phyloP scores from a whole-genome alignment of 805 yeast species.

The Candida nemodendra region DNA sequence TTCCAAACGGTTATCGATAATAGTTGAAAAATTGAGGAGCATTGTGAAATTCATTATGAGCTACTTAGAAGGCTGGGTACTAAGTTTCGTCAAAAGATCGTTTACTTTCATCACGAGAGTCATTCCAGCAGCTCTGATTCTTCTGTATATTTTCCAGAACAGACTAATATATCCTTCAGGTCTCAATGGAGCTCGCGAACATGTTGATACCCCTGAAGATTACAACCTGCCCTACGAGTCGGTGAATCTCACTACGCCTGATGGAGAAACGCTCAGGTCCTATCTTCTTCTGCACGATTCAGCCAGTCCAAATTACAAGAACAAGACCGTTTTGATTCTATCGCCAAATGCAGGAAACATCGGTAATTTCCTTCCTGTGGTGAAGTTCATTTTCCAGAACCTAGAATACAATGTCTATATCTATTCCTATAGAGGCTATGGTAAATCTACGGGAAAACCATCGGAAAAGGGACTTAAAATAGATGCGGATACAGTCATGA shows the following conservation, averaged over 20 bases:
- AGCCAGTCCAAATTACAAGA: constrained; percentile 37
- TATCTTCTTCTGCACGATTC: constrained; percentile 56
- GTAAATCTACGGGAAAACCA: constrained; percentile 73
- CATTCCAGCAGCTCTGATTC: no score
- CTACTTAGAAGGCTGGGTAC: no score
- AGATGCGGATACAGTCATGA: constrained; percentile 75
- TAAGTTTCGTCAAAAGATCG: constrained; percentile 44
- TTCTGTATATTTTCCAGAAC: constrained; percentile 61
- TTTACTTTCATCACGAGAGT: no score
- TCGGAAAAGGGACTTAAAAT: constrained; percentile 74
- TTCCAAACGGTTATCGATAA: no score
- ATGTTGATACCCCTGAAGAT: constrained; percentile 75
- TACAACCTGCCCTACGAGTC: constrained; percentile 67
- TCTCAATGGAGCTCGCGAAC: constrained; percentile 68
- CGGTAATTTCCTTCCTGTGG: constrained; percentile 85
- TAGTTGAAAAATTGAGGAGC: no score
- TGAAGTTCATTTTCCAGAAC: constrained; percentile 58
- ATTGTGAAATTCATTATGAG: no score
- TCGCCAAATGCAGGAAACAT: constrained; percentile 97
- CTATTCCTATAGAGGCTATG: constrained; percentile 91
- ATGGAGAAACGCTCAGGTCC: constrained; percentile 66
- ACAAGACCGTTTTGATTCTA: constrained; percentile 72
- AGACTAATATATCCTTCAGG: constrained; percentile 79
- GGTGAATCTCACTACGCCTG: constrained; percentile 59
- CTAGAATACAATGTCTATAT: constrained; percentile 76